Percentiles rank a stretch among this genome's conserved stretches.
These are phyloP conservation scores for Aspergillus sp. DNA, from an alignment of 2,329 filamentous ascomycete species.

Conservation along the genomic window DNA sequence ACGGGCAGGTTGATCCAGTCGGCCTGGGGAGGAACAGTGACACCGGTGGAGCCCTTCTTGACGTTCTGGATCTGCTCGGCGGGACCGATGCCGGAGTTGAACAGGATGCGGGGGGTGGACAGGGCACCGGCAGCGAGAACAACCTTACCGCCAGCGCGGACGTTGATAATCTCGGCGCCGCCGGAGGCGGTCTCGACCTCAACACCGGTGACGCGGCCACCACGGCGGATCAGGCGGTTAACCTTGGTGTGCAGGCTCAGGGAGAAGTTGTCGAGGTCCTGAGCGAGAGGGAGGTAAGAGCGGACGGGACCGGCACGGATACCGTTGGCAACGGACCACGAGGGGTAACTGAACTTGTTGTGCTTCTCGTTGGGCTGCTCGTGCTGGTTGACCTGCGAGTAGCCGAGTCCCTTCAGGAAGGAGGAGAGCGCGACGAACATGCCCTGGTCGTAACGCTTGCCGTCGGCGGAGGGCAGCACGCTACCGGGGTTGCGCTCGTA, in stretches of 20 bases:
- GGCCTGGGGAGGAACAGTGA: conserved; percentile 37
- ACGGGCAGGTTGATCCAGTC: conserved; percentile 52
- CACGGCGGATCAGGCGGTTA: conserved; percentile 62
- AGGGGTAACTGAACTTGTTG: conserved; percentile 60
- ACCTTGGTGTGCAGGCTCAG: conserved; percentile 66
- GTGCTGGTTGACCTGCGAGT: conserved; percentile 62
- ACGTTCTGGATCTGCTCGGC: conserved; percentile 46
- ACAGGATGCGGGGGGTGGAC: conserved; percentile 65
- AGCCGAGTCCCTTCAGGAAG: conserved; percentile 60
- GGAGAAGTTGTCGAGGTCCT: conserved; percentile 61
- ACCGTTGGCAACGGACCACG: conserved; percentile 65
- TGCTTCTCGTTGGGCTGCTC: conserved; percentile 62
- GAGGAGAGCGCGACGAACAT: conserved; percentile 62
- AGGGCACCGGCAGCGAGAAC: conserved; percentile 68
- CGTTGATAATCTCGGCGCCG: conserved; percentile 59
- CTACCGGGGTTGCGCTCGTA: conserved; percentile 71
- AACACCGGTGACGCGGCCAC: conserved; percentile 59
- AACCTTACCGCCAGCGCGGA: conserved; percentile 64
- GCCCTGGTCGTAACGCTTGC: conserved; percentile 63
- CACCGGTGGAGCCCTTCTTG: conserved; percentile 43
- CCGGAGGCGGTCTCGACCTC: conserved; percentile 16
- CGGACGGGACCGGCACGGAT: conserved; percentile 68
- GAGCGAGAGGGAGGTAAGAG: conserved; percentile 66
- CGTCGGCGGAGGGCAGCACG: conserved; percentile 63
- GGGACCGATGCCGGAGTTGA: conserved; percentile 68